These are phyloP conservation scores for Cystobasidium slooffiae DNA, from an alignment of 1,284 basidiomycete genomes.

Conservation along the genomic window DNA sequence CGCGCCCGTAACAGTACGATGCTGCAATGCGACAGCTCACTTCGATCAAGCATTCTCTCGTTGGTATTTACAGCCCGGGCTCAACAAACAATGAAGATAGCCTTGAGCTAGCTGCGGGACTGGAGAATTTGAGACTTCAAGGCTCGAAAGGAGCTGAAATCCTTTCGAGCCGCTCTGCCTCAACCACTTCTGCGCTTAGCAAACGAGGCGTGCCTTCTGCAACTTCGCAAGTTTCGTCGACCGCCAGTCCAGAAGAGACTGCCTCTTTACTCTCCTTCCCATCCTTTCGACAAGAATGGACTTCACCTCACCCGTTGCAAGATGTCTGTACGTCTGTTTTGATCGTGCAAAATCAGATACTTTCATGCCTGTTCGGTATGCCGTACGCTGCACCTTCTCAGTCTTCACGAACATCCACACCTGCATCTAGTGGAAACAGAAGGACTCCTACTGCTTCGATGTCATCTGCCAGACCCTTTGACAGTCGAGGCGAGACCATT, in stretches of 20 bases:
- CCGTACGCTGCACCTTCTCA: background rate
- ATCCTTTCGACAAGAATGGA: constrained; percentile 7
- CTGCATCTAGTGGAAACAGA: background rate
- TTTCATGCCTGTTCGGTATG: constrained; percentile 11
- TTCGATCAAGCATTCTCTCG: background rate
- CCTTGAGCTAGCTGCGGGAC: background rate
- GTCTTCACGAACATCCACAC: background rate
- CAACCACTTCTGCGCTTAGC: background rate
- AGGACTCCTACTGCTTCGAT: background rate
- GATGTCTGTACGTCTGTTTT: constrained; percentile 14
- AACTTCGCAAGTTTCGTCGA: background rate
- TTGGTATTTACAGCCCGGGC: background rate
- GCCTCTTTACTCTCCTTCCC: constrained; percentile 15
- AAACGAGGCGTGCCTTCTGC: background rate
- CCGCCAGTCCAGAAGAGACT: background rate
- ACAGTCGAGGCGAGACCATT: background rate
- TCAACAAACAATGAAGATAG: too few species aligned
- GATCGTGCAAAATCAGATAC: constrained; percentile 17
- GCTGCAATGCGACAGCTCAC: constrained; percentile 16
- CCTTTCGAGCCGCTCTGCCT: background rate
- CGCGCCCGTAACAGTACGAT: constrained; percentile 8
- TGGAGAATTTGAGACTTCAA: background rate
- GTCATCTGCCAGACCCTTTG: background rate
- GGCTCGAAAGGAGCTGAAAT: background rate
- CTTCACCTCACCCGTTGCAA: background rate